Conservation (phyloP, 306 rosid genomes). For the Cyamopsis tetragonoloba region DNA sequence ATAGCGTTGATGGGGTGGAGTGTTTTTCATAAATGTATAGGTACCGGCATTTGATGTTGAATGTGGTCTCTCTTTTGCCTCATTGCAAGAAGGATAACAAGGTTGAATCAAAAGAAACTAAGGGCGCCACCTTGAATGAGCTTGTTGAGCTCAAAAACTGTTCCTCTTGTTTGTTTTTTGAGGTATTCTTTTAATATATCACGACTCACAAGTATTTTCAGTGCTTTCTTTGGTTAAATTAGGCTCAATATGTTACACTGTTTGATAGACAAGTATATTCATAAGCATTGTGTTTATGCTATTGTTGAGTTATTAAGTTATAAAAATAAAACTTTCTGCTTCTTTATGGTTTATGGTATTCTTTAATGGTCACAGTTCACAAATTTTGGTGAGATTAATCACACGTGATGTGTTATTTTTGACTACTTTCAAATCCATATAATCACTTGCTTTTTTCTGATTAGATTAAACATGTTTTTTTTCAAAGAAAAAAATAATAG, state of each 20-base stretch:
- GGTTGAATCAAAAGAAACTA: conserved; percentile 82
- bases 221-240: background rate
- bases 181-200: conserved; percentile 44
- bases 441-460: background rate
- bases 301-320: background rate
- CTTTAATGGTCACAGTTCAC: background rate
- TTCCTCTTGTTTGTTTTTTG: conserved; percentile 84
- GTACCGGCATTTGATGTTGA: conserved; percentile 96
- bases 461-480: background rate
- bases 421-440: background rate
- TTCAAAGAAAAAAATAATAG: too few species aligned
- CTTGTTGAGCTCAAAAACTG: conserved; percentile 83
- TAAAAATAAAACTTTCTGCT: background rate
- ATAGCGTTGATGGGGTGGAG: background rate
- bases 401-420: background rate
- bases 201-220: background rate
- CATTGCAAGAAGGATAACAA: conserved; percentile 96
- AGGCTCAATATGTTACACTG: background rate
- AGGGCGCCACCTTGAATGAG: conserved; percentile 83
- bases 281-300: background rate
- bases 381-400: background rate
- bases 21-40: conserved; percentile 22
- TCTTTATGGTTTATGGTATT: background rate
- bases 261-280: background rate
- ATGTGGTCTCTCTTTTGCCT: conserved; percentile 81